phyloP scores from a whole-genome alignment of 495 filamentous ascomycete genomes.

The Jackrogersella minutella region DNA sequence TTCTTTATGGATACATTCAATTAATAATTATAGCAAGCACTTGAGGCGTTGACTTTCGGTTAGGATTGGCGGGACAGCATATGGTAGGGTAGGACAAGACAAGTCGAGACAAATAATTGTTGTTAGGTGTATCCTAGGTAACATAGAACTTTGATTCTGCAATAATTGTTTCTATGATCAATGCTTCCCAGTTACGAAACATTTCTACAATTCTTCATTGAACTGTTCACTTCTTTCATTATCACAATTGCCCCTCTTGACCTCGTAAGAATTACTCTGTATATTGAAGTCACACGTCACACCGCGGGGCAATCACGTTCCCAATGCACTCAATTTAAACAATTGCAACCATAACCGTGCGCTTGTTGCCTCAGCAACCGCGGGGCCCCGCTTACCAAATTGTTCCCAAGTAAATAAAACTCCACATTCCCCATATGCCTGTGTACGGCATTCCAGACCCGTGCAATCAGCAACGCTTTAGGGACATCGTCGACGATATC shows the following conservation, averaged over 20 bases:
- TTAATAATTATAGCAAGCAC: neutral
- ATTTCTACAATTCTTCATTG: neutral
- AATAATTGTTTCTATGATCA: too few species aligned
- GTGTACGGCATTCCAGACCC: conserved; percentile 41
- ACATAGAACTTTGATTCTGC: too few species aligned
- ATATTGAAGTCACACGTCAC: conserved; percentile 17
- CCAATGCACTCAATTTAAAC: neutral
- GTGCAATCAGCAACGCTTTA: conserved; percentile 30
- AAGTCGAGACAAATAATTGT: too few species aligned
- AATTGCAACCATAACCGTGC: neutral
- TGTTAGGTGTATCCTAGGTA: too few species aligned
- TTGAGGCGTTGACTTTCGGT: neutral
- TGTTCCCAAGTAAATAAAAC: conserved; percentile 31
- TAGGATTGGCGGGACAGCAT: neutral
- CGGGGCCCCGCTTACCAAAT: neutral
- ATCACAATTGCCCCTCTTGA: neutral
- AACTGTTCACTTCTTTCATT: neutral
- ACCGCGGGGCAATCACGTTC: conserved; percentile 22
- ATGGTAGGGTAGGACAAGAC: neutral
- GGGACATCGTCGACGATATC: conserved; percentile 51
- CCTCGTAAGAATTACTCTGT: too few species aligned
- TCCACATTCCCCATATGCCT: conserved; percentile 30
- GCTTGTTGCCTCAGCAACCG: conserved; percentile 25
- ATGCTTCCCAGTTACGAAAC: too few species aligned
- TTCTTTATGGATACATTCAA: neutral